Evolutionary conservation across 2,329 filamentous ascomycete species (phyloP).

Genomic region (Monosporascus sp.): DNA sequence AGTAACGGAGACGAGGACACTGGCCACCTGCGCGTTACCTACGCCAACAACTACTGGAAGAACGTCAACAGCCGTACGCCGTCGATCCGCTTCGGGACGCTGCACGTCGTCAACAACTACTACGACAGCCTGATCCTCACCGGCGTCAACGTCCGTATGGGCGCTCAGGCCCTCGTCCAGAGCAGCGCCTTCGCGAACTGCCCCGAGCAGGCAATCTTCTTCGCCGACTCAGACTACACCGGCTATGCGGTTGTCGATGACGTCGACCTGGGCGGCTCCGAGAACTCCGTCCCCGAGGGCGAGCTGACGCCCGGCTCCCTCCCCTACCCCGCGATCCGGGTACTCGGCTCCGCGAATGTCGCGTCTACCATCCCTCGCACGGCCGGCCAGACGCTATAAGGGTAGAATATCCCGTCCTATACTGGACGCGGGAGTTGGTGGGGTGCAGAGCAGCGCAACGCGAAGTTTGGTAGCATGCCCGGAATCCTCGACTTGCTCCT

Average conservation of each 20-base stretch:
- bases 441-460: too few species aligned
- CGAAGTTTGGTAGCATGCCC: too few species aligned
- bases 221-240: conserved; percentile 33
- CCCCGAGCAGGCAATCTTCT: conserved; percentile 11
- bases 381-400: conserved; percentile 33
- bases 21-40: conserved; percentile 58
- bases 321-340: conserved; percentile 45
- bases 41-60: conserved; percentile 60
- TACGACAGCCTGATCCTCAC: conserved; percentile 37
- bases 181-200: neutral
- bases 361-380: conserved; percentile 34
- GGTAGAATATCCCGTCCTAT: neutral
- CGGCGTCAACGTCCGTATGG: conserved; percentile 48
- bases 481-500: too few species aligned
- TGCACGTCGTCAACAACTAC: conserved; percentile 51
- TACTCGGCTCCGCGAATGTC: conserved; percentile 43
- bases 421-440: too few species aligned
- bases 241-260: conserved; percentile 37
- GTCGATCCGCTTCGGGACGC: conserved; percentile 60
- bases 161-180: conserved; percentile 48
- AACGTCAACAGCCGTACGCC: conserved; percentile 61
- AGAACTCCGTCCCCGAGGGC: conserved; percentile 43
- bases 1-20: conserved; percentile 52
- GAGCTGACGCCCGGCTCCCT: conserved; percentile 38
- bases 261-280: conserved; percentile 36